Percentiles rank a stretch among this genome's conserved stretches.
Conservation (phyloP, 768 basidiomycete genomes). For the Galerina sulciceps region DNA sequence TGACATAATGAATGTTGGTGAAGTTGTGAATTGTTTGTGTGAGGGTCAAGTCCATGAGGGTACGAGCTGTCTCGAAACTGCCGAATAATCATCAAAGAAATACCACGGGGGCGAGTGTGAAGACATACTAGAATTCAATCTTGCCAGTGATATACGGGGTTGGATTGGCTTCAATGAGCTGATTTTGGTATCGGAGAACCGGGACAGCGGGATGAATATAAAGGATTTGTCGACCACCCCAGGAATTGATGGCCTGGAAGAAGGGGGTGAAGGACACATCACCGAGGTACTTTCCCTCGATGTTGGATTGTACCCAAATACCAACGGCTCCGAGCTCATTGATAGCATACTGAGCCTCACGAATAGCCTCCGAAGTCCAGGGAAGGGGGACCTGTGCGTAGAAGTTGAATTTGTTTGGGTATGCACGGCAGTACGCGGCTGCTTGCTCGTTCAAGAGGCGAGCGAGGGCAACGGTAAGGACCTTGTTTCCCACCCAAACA, state of each 20-base stretch:
- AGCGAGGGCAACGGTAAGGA: conserved; percentile 35
- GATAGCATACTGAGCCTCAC: conserved; percentile 35
- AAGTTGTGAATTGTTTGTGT: conserved; percentile 27
- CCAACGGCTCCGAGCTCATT: conserved; percentile 37
- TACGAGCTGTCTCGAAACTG: conserved; percentile 23
- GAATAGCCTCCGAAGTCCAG: conserved; percentile 34
- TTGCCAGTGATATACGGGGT: conserved; percentile 35
- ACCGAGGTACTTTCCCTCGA: conserved; percentile 39
- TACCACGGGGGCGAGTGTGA: too few relatives aligned
- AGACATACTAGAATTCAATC: conserved; percentile 36
- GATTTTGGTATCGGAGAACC: conserved; percentile 27
- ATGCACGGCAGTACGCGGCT: conserved; percentile 33
- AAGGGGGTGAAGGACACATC: conserved; percentile 30
- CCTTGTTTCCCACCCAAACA: conserved; percentile 31
- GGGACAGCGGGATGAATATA: conserved; percentile 37
- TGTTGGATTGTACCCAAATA: conserved; percentile 34
- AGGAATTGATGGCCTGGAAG: conserved; percentile 34
- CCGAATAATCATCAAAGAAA: neutral
- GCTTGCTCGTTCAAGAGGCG: conserved; percentile 40
- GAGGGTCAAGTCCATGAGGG: conserved; percentile 30
- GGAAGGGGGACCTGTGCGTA: conserved; percentile 39
- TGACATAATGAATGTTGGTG: conserved; percentile 38
- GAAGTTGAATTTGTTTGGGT: conserved; percentile 34
- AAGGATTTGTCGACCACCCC: conserved; percentile 30
- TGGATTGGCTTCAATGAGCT: conserved; percentile 36